phyloP scores from a whole-genome alignment of 495 filamentous ascomycete species.

The Cercophora scortea region DNA sequence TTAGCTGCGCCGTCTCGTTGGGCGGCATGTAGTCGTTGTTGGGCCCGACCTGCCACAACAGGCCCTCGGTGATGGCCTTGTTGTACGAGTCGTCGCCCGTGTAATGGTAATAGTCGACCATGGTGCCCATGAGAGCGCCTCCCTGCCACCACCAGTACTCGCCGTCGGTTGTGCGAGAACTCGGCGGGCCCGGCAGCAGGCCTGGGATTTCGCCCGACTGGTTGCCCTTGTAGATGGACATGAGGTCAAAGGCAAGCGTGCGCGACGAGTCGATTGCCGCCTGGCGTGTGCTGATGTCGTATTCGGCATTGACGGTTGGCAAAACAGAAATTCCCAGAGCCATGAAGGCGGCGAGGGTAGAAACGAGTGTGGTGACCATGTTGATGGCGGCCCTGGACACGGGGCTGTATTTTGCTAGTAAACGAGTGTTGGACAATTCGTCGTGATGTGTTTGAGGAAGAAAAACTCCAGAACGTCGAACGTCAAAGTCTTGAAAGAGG shows the following conservation, averaged over 20 bases:
- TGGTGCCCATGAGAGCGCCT: conserved; percentile 40
- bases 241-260: conserved; percentile 55
- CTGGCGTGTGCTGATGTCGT: neutral
- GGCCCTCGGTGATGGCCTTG: conserved; percentile 44
- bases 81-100: conserved; percentile 63
- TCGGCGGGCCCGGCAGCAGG: conserved; percentile 50
- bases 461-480: too few species aligned
- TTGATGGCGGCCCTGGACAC: too few species aligned
- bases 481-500: too few species aligned
- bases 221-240: conserved; percentile 58
- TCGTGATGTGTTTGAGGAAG: too few species aligned
- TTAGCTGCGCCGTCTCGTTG: conserved; percentile 65
- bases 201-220: conserved; percentile 55
- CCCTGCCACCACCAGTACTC: conserved; percentile 54
- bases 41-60: conserved; percentile 56
- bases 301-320: neutral
- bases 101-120: conserved; percentile 66
- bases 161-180: conserved; percentile 17
- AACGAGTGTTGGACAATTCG: too few species aligned
- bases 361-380: too few species aligned
- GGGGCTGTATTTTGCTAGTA: too few species aligned
- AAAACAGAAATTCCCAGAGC: too few species aligned
- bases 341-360: too few species aligned
- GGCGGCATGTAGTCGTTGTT: conserved; percentile 53
- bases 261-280: conserved; percentile 37